Percentiles rank a stretch among this genome's conserved stretches.
Conservation (phyloP, 306 rosid species). For the Quercus agrifolia region DNA sequence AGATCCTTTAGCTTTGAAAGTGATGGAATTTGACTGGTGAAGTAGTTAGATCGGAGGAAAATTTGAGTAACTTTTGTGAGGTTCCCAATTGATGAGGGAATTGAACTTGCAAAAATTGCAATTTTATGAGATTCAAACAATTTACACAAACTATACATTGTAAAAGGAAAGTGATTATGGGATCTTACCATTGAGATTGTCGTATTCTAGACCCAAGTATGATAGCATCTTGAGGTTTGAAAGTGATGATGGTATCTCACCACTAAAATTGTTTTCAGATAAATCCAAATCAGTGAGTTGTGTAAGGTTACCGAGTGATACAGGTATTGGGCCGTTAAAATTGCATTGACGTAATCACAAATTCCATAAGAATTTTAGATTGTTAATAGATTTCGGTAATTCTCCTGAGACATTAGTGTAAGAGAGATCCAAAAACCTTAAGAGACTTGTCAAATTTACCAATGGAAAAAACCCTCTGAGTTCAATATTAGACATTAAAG, state of each 20-base stretch:
- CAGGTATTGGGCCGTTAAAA: neutral
- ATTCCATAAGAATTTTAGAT: neutral
- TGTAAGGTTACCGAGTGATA: neutral
- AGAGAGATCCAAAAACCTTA: neutral
- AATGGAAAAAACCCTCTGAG: conserved; percentile 1
- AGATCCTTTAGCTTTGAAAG: conserved; percentile 5
- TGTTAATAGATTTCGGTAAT: neutral
- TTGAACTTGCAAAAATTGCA: neutral
- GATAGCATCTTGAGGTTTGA: neutral
- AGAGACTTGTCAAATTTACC: neutral
- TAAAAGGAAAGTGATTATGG: too few relatives aligned
- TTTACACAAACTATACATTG: too few relatives aligned
- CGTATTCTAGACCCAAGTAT: rapidly evolving
- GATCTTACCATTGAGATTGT: too few relatives aligned
- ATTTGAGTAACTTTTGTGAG: neutral
- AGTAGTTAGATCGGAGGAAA: neutral
- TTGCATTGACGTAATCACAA: neutral
- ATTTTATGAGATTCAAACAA: too few relatives aligned
- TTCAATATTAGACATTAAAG: neutral
- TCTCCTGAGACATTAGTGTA: neutral
- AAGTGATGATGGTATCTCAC: neutral
- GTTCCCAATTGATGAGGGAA: conserved; percentile 14
- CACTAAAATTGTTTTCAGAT: neutral
- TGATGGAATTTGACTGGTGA: conserved; percentile 14
- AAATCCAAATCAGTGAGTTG: neutral